Base-by-base conservation (phyloP, 1,139 yeast species). In the Debaryomyces subglobosus region DNA sequence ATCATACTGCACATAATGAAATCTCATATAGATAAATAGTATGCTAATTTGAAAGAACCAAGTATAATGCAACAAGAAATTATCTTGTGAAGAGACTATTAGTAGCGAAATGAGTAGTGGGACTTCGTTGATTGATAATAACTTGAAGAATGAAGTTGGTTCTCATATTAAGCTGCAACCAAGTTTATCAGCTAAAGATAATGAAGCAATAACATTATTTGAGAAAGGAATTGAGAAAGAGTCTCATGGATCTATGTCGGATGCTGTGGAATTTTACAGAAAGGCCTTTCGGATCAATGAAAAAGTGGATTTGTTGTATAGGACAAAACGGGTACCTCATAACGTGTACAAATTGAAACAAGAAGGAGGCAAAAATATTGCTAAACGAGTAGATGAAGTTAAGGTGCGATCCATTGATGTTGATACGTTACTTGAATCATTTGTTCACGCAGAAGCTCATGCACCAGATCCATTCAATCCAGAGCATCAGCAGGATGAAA, bases 181-280 rank as follows among this genome's bases (percentile, higher is more conserved):
- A 29, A 40, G 34, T 34, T 35, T 55, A 39, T 49, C 60, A 4
- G 57, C 54, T 9, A 42, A 43, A 18, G 68, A 68, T 33, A 49
- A 54, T 32, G 63, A 70, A 48, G 96, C 96, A 1, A 67, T 89
- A 40, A 70, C 71, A 24, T 65, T 82, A 24, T 90, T 88, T 70
- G 92, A 87, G 57, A 67, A 72, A 46, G 97, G 92, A 1, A 81
- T 85, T 0, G 83, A 79, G 46, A 84, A 84, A 58, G 97, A 91
- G 65, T 71, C 80, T 24, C 79, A 76, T 45, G 97, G 97, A 0
- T 73, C 82, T 51, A 77, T 91, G 81, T 77, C 89, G 4, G 97
- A 90, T 59, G 97, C 97, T 0, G 84, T 89, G 33, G 79, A 74
- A 39, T 77, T 71, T 53, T 91, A 91, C 67, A 72, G 96, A 50